Conservation (phyloP, 768 basidiomycete species). For the Lentinula lateritia region DNA sequence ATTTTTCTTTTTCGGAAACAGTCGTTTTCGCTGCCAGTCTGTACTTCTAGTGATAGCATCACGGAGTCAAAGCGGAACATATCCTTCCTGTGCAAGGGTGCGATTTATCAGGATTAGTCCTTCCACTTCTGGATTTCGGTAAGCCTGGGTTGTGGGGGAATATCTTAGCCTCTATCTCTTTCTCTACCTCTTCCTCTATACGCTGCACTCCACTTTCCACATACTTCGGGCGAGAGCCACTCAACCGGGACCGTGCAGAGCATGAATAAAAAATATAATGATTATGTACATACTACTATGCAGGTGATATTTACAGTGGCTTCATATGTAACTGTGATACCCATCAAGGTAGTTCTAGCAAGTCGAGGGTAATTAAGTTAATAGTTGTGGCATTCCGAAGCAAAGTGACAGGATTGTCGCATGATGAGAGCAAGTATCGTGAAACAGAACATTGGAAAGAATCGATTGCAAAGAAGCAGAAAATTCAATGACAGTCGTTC, state of each 20-base stretch:
- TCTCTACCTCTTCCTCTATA: too few species aligned
- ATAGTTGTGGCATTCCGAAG: background rate
- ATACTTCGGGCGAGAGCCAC: too few species aligned
- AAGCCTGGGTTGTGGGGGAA: too few species aligned
- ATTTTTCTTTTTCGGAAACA: conserved; percentile 20
- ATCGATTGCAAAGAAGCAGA: background rate
- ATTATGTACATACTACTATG: too few species aligned
- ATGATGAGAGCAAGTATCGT: background rate
- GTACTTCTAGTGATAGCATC: conserved; percentile 54
- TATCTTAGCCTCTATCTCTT: too few species aligned
- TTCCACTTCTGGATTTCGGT: too few species aligned
- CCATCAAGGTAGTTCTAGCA: conserved; percentile 57
- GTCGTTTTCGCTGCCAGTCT: conserved; percentile 85
- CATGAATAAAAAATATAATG: too few species aligned
- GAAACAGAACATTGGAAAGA: background rate
- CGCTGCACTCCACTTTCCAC: too few species aligned
- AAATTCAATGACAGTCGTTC: background rate
- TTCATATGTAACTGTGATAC: too few species aligned
- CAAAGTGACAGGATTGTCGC: background rate
- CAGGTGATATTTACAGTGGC: too few species aligned
- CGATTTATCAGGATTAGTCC: too few species aligned
- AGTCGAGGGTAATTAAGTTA: background rate
- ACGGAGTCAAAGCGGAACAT: background rate
- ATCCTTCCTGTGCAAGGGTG: background rate
- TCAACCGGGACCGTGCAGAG: too few species aligned